Conservation (phyloP, 352 stramenopile genomes). For the Globisporangium lucens region DNA sequence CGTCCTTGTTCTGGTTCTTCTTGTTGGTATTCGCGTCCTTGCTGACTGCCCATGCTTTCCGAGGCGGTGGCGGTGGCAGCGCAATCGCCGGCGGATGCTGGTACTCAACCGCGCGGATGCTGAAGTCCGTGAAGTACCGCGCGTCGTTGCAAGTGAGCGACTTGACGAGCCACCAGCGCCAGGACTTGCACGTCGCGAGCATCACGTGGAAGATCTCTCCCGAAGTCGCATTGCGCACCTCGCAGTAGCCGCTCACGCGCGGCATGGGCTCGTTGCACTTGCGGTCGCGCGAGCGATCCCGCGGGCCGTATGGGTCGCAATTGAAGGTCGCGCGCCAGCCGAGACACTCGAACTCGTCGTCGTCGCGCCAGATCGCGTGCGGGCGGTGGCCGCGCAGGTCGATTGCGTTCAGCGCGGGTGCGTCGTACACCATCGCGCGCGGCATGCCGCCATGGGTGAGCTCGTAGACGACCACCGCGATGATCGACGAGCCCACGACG, state of each 20-base stretch:
- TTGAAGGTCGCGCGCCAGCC: conserved; percentile 63
- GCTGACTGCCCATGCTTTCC: not conserved
- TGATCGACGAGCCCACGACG: conserved; percentile 34
- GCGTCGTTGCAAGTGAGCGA: conserved; percentile 61
- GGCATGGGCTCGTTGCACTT: conserved; percentile 41
- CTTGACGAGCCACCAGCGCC: conserved; percentile 52
- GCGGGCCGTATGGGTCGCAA: conserved; percentile 58
- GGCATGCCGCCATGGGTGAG: conserved; percentile 46
- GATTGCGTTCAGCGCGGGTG: conserved; percentile 39
- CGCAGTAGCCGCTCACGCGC: conserved; percentile 60
- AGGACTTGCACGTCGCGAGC: conserved; percentile 70
- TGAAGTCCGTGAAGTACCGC: conserved; percentile 66
- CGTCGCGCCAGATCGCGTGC: conserved; percentile 38
- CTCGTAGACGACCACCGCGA: conserved; percentile 58
- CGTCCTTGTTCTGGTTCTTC: conserved; percentile 5
- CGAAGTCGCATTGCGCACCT: conserved; percentile 62
- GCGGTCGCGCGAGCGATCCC: conserved; percentile 40
- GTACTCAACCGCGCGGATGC: conserved; percentile 43
- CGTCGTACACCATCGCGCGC: conserved; percentile 31
- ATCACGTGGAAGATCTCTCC: conserved; percentile 58
- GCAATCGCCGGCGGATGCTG: conserved; percentile 24
- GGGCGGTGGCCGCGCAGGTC: conserved; percentile 35
- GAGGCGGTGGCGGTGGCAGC: not conserved
- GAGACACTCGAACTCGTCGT: conserved; percentile 71
- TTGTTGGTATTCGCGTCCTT: not conserved